Conservation (phyloP, 768 basidiomycete species). For the Rhodotorula babjevae region DNA sequence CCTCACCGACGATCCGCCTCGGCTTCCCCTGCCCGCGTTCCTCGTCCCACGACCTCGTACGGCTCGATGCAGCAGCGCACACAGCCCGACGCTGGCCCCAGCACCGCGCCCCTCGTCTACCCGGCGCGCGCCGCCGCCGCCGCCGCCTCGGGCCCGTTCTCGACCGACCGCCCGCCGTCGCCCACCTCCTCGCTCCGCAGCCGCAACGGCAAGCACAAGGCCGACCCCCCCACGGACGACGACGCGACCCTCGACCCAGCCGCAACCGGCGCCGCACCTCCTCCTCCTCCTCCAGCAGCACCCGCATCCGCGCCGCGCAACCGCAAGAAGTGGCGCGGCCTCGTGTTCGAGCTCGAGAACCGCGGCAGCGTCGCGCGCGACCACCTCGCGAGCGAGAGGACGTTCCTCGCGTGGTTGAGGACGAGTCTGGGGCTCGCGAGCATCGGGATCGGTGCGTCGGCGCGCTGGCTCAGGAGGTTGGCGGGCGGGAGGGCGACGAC, state of each 20-base stretch:
- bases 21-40: too few relatives aligned
- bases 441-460: constrained; percentile 26
- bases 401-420: constrained; percentile 56
- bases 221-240: not conserved
- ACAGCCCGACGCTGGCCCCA: too few relatives aligned
- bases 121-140: not conserved
- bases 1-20: too few relatives aligned
- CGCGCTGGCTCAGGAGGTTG: not conserved
- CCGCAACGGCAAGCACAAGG: not conserved
- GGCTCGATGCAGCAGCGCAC: too few relatives aligned
- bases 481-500: too few relatives aligned
- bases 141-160: not conserved
- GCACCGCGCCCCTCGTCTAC: not conserved
- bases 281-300: not conserved
- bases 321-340: not conserved
- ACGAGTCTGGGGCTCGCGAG: constrained; percentile 49
- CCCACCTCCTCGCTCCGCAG: not conserved
- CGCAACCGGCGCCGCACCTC: too few relatives aligned
- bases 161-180: not conserved
- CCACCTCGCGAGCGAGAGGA: constrained; percentile 56
- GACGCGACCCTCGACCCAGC: too few relatives aligned
- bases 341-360: constrained; percentile 49
- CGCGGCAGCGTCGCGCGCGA: constrained; percentile 55
- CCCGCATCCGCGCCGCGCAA: not conserved
- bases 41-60: too few relatives aligned